These are phyloP conservation scores for Neofusicoccum sp. DNA, from an alignment of 2,329 filamentous ascomycete species.

Conservation along the genomic window DNA sequence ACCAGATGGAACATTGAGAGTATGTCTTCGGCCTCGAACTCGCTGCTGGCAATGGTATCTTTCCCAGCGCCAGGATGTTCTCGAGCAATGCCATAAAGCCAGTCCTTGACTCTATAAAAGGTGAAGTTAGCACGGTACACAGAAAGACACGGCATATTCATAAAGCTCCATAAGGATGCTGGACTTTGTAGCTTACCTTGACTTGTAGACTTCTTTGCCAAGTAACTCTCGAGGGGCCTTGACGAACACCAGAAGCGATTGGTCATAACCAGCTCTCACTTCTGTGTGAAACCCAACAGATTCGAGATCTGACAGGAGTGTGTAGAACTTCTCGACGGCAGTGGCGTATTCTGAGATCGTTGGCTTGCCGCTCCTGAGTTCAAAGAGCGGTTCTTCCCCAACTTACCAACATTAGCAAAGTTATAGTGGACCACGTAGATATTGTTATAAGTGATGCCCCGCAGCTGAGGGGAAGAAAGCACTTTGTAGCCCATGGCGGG, in stretches of 20 bases:
- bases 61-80: slow-evolving; percentile 57
- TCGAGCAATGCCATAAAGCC: slow-evolving; percentile 75
- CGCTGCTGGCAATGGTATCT: slow-evolving; percentile 55
- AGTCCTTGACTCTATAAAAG: slow-evolving; percentile 71
- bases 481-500: background rate
- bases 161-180: background rate
- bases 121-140: background rate
- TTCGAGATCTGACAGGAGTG: slow-evolving; percentile 31
- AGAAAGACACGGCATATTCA: background rate
- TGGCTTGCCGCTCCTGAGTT: background rate
- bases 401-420: slow-evolving; percentile 33
- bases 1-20: slow-evolving; percentile 78
- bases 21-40: slow-evolving; percentile 78
- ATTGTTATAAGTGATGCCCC: slow-evolving; percentile 27
- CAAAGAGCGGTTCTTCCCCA: background rate
- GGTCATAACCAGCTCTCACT: slow-evolving; percentile 34
- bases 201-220: slow-evolving; percentile 35
- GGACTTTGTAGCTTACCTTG: slow-evolving; percentile 27
- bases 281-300: slow-evolving; percentile 36
- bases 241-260: slow-evolving; percentile 35
- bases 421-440: slow-evolving; percentile 38
- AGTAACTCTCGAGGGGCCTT: slow-evolving; percentile 35
- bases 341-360: slow-evolving; percentile 25
- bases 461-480: background rate
- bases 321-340: slow-evolving; percentile 29